Percentiles rank a stretch among this genome's conserved stretches.
Evolutionary conservation across 169 alveolate species (phyloP).

Genomic region (Babesia sp.): DNA sequence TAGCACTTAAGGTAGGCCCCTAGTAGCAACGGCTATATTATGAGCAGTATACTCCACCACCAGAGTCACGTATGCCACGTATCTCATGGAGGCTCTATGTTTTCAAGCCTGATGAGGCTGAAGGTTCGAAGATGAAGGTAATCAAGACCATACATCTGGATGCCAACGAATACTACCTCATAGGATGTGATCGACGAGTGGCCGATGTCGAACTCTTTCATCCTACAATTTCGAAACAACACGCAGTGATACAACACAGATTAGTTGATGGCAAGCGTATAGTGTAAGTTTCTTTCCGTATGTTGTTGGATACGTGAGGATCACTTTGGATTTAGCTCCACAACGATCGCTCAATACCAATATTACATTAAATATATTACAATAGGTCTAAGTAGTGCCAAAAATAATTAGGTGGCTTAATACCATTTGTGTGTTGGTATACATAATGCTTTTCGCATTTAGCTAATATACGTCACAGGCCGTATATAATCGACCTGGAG

Average conservation of each 20-base stretch:
- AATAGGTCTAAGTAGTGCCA: too few species aligned
- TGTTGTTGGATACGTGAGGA: too few species aligned
- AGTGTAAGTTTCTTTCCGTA: too few species aligned
- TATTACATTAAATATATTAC: too few species aligned
- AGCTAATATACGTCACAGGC: slow-evolving; percentile 66
- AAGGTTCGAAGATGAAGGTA: slow-evolving; percentile 15
- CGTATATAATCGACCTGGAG: slow-evolving; percentile 93
- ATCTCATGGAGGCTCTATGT: slow-evolving; percentile 83
- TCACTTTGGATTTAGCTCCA: too few species aligned
- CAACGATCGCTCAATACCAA: too few species aligned
- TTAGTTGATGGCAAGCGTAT: slow-evolving; percentile 63
- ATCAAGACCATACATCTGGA: slow-evolving; percentile 77
- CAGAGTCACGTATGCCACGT: slow-evolving; percentile 78
- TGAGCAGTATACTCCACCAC: slow-evolving; percentile 79
- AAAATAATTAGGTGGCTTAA: too few species aligned
- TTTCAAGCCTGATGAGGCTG: slow-evolving; percentile 68
- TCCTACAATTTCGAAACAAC: slow-evolving; percentile 90
- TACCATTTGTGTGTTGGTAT: too few species aligned
- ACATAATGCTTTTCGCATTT: too few species aligned
- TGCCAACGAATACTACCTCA: slow-evolving; percentile 72
- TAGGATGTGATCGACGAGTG: slow-evolving; percentile 93
- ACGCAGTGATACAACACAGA: slow-evolving; percentile 95
- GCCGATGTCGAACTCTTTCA: slow-evolving; percentile 87
- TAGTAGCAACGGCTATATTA: neutral
- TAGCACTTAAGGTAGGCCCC: slow-evolving; percentile 71